These are phyloP conservation scores for Vaccinium corymbosum DNA, from an alignment of 148 eudicot species.

Conservation along the genomic window DNA sequence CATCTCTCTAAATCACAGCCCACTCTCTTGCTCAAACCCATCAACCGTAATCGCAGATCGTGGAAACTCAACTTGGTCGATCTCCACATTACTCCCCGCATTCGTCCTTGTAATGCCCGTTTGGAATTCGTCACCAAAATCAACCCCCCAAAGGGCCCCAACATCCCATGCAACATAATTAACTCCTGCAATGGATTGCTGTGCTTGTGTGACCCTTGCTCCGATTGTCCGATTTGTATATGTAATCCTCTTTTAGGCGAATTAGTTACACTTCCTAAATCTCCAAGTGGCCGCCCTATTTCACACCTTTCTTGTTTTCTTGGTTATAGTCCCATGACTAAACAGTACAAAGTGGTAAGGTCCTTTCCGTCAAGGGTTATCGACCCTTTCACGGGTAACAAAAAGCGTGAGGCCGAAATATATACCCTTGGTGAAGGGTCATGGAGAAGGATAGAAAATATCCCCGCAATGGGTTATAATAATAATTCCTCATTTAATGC, in stretches of 20 bases:
- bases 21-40: background rate
- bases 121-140: background rate
- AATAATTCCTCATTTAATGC: background rate
- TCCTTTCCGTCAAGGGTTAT: background rate
- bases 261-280: background rate
- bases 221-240: background rate
- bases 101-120: background rate
- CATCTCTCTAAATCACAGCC: background rate
- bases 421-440: background rate
- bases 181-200: slow-evolving; percentile 1
- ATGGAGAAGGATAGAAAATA: background rate
- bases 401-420: background rate
- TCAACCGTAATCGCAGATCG: background rate
- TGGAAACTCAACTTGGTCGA: background rate
- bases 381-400: background rate
- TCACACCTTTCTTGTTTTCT: background rate
- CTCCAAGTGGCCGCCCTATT: background rate
- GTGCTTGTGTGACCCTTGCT: background rate
- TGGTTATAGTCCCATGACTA: background rate
- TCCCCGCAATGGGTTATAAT: too few relatives aligned
- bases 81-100: background rate
- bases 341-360: background rate
- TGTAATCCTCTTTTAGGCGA: background rate
- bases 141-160: background rate
- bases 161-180: background rate